Conservation (phyloP, 2,329 filamentous ascomycete genomes). For the Coniella lustricola region DNA sequence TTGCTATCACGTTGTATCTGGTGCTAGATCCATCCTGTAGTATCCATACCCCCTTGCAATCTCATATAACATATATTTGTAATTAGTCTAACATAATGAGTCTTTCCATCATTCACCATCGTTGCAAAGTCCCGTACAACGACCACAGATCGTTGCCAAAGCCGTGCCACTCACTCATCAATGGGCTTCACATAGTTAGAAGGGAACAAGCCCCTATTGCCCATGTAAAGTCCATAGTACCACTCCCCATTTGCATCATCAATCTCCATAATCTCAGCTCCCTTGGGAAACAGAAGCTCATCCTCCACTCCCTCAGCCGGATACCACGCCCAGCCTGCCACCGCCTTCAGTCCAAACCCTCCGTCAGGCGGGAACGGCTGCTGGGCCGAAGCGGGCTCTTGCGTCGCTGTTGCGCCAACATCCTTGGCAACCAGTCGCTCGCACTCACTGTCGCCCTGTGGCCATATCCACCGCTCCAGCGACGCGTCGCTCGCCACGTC, state of each 20-base stretch:
- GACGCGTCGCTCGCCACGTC: slow-evolving; percentile 27
- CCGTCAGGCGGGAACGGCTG: slow-evolving; percentile 68
- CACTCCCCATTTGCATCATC: slow-evolving; percentile 88
- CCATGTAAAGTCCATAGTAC: slow-evolving; percentile 83
- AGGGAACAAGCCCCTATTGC: slow-evolving; percentile 71
- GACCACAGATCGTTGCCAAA: background rate
- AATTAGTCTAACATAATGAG: background rate
- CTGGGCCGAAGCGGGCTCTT: slow-evolving; percentile 22
- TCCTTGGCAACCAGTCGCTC: slow-evolving; percentile 45
- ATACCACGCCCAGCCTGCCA: slow-evolving; percentile 73
- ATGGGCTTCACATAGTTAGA: slow-evolving; percentile 62
- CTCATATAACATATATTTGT: background rate
- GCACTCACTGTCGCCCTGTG: slow-evolving; percentile 27
- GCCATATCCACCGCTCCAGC: slow-evolving; percentile 48
- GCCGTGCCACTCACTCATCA: slow-evolving; percentile 2
- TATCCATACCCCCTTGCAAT: background rate
- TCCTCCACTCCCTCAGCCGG: slow-evolving; percentile 58
- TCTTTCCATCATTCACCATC: slow-evolving; percentile 4
- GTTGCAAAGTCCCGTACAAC: slow-evolving; percentile 2
- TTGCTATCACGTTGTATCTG: too few species aligned
- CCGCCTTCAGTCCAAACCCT: slow-evolving; percentile 56
- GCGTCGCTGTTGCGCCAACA: slow-evolving; percentile 38
- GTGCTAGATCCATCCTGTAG: background rate
- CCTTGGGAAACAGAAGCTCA: slow-evolving; percentile 76
- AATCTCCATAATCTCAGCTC: slow-evolving; percentile 75